Percentiles rank a stretch among this genome's conserved stretches.
Evolutionary conservation across 73 alveolate genomes (phyloP).

Genomic region (Symbiodinium natans): DNA sequence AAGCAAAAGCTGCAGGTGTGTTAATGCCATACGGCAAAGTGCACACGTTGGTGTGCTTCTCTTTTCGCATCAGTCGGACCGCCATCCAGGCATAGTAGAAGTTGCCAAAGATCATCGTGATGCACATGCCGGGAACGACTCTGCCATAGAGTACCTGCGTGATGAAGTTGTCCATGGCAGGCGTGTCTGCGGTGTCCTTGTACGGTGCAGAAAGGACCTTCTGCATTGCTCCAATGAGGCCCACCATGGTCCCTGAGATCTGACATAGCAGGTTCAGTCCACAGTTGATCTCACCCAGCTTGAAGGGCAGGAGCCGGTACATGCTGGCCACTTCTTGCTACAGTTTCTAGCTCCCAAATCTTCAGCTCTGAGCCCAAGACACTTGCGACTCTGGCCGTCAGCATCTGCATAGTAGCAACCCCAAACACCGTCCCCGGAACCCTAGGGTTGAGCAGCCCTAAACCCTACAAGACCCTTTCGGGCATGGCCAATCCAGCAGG

Average conservation of each 20-base stretch:
- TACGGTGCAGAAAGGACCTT: conserved; percentile 28
- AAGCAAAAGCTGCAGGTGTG: conserved; percentile 70
- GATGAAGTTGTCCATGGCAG: too few relatives aligned
- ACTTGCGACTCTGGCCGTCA: too few relatives aligned
- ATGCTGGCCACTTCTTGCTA: too few relatives aligned
- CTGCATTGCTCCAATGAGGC: conserved; percentile 25
- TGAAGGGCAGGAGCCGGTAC: background rate
- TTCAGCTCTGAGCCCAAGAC: too few relatives aligned
- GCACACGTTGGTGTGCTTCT: conserved; percentile 30
- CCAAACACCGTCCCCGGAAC: too few relatives aligned
- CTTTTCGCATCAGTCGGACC: conserved; percentile 36
- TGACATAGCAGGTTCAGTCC: conserved; percentile 56
- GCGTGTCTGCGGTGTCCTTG: background rate
- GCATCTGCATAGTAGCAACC: too few relatives aligned
- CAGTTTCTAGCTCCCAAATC: too few relatives aligned
- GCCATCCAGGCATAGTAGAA: conserved; percentile 80
- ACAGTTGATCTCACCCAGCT: conserved; percentile 45
- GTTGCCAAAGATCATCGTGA: conserved; percentile 70
- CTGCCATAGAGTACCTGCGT: background rate
- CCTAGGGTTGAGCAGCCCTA: too few relatives aligned
- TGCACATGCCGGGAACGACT: conserved; percentile 44
- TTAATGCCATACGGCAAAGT: conserved; percentile 60
- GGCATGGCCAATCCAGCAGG: too few relatives aligned
- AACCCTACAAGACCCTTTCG: too few relatives aligned
- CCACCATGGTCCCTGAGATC: conserved; percentile 45